phyloP scores from a whole-genome alignment of 495 filamentous ascomycete genomes.

The Friedmanniomyces simplex region DNA sequence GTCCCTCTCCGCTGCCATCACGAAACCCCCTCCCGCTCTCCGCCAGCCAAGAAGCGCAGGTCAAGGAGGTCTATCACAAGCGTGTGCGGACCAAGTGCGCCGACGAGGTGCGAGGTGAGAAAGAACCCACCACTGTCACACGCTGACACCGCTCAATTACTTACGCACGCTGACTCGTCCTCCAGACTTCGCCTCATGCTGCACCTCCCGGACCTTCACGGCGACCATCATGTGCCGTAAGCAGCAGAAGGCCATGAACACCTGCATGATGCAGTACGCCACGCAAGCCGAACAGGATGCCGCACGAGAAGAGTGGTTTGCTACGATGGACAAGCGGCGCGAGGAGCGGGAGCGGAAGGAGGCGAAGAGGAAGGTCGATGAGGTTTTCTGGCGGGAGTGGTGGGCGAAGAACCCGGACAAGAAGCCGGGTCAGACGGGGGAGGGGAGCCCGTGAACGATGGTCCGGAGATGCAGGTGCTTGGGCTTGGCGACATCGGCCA shows the following conservation, averaged over 20 bases:
- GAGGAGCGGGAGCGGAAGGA: conserved; percentile 52
- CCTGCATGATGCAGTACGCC: conserved; percentile 79
- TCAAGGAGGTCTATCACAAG: conserved; percentile 81
- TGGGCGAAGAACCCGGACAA: conserved; percentile 44
- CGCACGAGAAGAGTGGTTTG: conserved; percentile 91
- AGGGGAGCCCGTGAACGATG: not conserved
- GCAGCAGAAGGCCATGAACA: conserved; percentile 77
- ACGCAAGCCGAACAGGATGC: conserved; percentile 76
- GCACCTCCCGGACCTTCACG: conserved; percentile 69
- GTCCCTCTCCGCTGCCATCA: conserved; percentile 8
- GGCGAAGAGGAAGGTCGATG: conserved; percentile 37
- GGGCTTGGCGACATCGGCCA: not conserved
- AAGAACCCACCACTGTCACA: not conserved
- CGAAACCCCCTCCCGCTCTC: conserved; percentile 83
- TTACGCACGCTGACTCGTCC: not conserved
- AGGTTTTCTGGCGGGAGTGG: conserved; percentile 38
- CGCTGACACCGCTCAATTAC: not conserved
- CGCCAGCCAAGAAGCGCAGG: conserved; percentile 80
- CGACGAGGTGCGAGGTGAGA: conserved; percentile 73
- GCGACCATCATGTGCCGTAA: conserved; percentile 74
- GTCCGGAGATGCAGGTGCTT: not conserved
- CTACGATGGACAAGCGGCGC: conserved; percentile 53
- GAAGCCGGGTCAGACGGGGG: conserved; percentile 27
- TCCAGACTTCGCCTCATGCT: conserved; percentile 82
- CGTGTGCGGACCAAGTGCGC: conserved; percentile 69